Base-by-base conservation (phyloP, 176 grass and related monocot species). In the Triticum monococcum region DNA sequence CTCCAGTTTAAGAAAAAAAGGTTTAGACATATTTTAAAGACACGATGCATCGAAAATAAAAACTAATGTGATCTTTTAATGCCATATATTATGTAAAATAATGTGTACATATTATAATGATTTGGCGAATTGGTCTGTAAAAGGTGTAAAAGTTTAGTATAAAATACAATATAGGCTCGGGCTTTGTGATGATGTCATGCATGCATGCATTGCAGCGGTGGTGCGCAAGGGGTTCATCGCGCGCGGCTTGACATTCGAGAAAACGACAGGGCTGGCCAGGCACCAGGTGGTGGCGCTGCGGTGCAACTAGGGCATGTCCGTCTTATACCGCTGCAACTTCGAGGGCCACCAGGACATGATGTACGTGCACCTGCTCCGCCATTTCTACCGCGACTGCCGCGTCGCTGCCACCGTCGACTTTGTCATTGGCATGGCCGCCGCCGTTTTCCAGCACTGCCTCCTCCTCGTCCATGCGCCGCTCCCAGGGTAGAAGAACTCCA, bases 311-410 rank as follows among this genome's bases (percentile, higher is more conserved):
- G 88, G 89, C 90, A 80, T 92, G 52, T 92, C 94, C 32, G 94
- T 91, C 5, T 94, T 92, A 61, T 93, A 96, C 86, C 85, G 76
- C 12, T 94, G 97, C 66, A 67, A 11, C 26, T 94, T 99, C 78
- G 79, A 91, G 8, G 97, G 93, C 0, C 89, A 93, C 77, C 94
- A 99, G 86, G 97, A 99, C 85, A 99, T 92, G 5, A 85, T 99
- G 4, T 96, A 99, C 78, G 92, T 83, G 41, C 97, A 96, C 81
- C 85, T 90, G 18, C 88, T 96, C 54, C 90, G 87, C 16, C 90
- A 94, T 5, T 99, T 96, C 89, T 99, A 92, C 92, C 82, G 79
- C 38, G 87, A 94, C 9, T 99, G 92, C 66, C 22, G 3, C 66
- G 46, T 93, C 61, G 14, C 82, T 2, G 97, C 80, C 25, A 99